Conservation (phyloP, 208 protist genomes). For the Trypanosoma boissoni region DNA sequence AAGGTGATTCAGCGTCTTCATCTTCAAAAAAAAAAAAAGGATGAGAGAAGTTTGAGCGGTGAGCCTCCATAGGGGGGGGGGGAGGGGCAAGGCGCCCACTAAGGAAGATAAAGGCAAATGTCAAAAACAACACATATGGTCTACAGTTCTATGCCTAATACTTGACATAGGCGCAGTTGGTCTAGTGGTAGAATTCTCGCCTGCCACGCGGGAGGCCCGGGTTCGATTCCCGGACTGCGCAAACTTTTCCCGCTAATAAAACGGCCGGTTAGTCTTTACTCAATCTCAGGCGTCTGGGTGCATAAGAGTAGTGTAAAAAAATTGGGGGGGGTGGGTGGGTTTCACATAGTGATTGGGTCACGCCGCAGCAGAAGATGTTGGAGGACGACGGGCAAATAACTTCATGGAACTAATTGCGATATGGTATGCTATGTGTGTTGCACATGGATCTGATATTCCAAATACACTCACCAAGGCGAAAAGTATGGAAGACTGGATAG, state of each 20-base stretch:
- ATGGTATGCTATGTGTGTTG: slow-evolving; percentile 71
- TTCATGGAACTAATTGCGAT: slow-evolving; percentile 58
- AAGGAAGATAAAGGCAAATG: too few species aligned
- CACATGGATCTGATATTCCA: slow-evolving; percentile 28
- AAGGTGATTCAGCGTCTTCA: slow-evolving; percentile 45
- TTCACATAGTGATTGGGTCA: slow-evolving; percentile 23
- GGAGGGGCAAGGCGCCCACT: too few species aligned
- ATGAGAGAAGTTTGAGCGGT: slow-evolving; percentile 43
- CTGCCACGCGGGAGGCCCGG: slow-evolving; percentile 93
- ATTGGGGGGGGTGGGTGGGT: slow-evolving; percentile 41
- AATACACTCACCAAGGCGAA: slow-evolving; percentile 23
- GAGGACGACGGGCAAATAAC: slow-evolving; percentile 76
- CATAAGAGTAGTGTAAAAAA: too few species aligned
- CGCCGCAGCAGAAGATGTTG: slow-evolving; percentile 52
- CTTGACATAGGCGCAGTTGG: slow-evolving; percentile 90
- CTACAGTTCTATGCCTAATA: too few species aligned
- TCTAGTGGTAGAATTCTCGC: slow-evolving; percentile 94
- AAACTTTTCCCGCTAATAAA: too few species aligned
- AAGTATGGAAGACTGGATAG: slow-evolving; percentile 8
- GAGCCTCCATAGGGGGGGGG: too few species aligned
- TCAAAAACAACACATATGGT: too few species aligned
- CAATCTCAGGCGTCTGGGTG: too few species aligned
- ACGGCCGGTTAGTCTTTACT: too few species aligned
- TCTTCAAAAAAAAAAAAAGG: slow-evolving; percentile 51
- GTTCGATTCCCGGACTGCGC: slow-evolving; percentile 94